A percentile compares a stretch with the other conserved stretches of the same genome.
These are phyloP conservation scores for Acanthochlamys bracteata DNA, from an alignment of 106 monocot species.

Conservation along the genomic window DNA sequence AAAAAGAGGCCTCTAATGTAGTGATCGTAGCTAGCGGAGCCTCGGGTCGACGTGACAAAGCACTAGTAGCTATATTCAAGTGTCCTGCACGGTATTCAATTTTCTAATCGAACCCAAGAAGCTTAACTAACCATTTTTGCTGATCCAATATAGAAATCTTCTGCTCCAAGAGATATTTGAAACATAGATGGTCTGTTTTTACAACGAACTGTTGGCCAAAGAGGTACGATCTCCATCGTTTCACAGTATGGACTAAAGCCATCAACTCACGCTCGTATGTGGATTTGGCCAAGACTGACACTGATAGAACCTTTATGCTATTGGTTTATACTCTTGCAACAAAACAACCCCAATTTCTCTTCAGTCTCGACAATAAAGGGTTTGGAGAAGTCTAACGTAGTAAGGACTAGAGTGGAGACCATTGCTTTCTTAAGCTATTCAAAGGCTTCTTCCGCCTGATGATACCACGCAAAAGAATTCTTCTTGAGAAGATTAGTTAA, in stretches of 20 bases:
- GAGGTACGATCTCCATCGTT: not conserved
- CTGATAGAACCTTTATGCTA: constrained; percentile 5
- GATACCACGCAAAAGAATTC: not conserved
- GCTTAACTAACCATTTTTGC: not conserved
- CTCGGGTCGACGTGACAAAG: not conserved
- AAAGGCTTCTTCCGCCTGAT: constrained; percentile 4
- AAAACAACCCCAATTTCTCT: constrained; percentile 3
- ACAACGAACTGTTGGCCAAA: no score
- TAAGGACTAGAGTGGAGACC: not conserved
- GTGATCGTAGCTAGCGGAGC: no score
- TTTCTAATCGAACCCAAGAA: not conserved
- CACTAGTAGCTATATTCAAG: not conserved
- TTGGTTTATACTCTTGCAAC: not conserved
- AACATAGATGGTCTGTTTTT: not conserved
- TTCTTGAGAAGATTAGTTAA: not conserved
- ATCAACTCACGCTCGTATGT: not conserved
- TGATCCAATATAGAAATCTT: no score
- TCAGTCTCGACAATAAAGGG: not conserved
- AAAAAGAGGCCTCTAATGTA: no score
- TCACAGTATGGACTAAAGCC: not conserved
- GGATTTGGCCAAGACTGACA: not conserved
- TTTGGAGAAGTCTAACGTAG: not conserved
- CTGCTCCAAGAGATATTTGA: no score
- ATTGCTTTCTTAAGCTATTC: not conserved
- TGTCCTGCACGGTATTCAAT: not conserved